Base-by-base conservation (phyloP, 1,284 basidiomycete genomes). In the Jaminaea rosea region DNA sequence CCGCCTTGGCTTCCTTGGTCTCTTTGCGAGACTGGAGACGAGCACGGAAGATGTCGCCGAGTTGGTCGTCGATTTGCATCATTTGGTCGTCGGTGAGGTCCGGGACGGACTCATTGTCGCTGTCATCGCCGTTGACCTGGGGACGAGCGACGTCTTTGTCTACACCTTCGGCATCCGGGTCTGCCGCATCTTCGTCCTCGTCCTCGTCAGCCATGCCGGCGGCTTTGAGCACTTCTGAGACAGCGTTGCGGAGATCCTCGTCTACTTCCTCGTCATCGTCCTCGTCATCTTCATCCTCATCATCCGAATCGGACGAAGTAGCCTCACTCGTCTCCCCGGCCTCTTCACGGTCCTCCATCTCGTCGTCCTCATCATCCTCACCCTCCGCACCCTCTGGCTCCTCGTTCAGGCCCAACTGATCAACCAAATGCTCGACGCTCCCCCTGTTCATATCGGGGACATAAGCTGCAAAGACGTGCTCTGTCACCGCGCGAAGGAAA, bases 61-160 rank as follows among this genome's bases (percentile, higher is more conserved):
- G 82, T 69, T 94, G 88, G 56, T 88, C 87, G 70, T 98, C 93
- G 39, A 97, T 82, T 45, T 86, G 85, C 79, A 96, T 84, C 93
- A 97, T 98, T 77, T 96, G 88, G 42, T 97, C 92, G 69, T 97
- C 93, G 29, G 64, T 65, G 24, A 71, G 48, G 13, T 62, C 63
- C 3, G 65, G 61, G 31, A 63, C 58, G 17, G 58, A 56, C 26
- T 60, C 61, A 4, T 56, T 59, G 10, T 56, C 58, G 2, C 58
- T 55, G 1, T 77, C 77, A 36, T 75, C 74, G 7, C 77, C 77
- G n/a, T n/a, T n/a, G n/a, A n/a, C n/a, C n/a, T n/a, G n/a, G n/a
- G n/a, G n/a, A n/a, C n/a, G n/a, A n/a, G n/a, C n/a, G n/a, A n/a
- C n/a, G n/a, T n/a, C n/a, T 27, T 76, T 77, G 13, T 74, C 78